phyloP scores from a whole-genome alignment of 177 flowering plant genomes.

The Vitis hybrid region DNA sequence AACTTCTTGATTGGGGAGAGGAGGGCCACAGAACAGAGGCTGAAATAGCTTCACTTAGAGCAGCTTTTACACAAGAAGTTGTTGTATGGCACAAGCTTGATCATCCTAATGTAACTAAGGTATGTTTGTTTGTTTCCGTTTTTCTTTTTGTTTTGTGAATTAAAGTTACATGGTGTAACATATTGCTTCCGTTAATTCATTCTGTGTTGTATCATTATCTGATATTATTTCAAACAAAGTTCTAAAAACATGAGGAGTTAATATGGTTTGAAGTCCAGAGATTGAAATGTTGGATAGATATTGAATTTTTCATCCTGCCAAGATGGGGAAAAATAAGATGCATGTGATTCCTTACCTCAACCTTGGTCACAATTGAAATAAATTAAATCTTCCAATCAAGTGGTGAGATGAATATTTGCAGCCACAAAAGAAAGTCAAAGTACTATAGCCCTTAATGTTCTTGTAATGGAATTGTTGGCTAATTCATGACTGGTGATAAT shows the following conservation, averaged over 20 bases:
- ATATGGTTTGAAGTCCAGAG: not conserved
- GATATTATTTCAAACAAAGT: not conserved
- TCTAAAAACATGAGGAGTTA: not conserved
- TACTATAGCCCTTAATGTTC: too few relatives aligned
- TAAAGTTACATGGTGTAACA: not conserved
- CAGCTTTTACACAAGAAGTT: slow-evolving; percentile 65
- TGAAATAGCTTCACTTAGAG: slow-evolving; percentile 49
- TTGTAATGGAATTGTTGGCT: too few relatives aligned
- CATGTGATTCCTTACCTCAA: not conserved
- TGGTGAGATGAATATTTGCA: not conserved
- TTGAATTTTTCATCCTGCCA: not conserved
- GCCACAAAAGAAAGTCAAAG: too few relatives aligned
- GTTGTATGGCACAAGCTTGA: slow-evolving; percentile 71
- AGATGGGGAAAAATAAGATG: not conserved
- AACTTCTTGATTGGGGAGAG: slow-evolving; percentile 70
- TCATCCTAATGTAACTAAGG: slow-evolving; percentile 75
- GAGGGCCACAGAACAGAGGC: slow-evolving; percentile 61
- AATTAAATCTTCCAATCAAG: not conserved
- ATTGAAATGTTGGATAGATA: not conserved
- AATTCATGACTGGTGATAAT: too few relatives aligned
- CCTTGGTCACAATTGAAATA: not conserved
- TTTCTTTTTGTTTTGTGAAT: not conserved
- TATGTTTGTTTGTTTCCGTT: slow-evolving; percentile 10
- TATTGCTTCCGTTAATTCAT: not conserved
- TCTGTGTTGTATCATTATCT: not conserved